These are phyloP conservation scores for Hemisphaericaspora subhashii DNA, from an alignment of 1,139 yeast species.

Conservation along the genomic window DNA sequence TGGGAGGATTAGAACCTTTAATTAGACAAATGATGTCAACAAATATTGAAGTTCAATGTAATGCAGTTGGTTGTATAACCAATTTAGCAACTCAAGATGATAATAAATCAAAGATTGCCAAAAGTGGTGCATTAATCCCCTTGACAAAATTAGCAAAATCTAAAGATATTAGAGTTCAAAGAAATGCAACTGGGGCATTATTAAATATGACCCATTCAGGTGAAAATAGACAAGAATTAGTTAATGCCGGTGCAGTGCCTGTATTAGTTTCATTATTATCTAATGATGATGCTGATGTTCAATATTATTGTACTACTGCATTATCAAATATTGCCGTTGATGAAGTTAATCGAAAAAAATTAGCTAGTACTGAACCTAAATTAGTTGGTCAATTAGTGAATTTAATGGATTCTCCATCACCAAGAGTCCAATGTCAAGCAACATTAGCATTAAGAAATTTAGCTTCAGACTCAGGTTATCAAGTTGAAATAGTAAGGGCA, in stretches of 20 bases:
- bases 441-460: constrained; percentile 92
- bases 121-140: constrained; percentile 95
- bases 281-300: constrained; percentile 92
- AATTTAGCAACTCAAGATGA: constrained; percentile 98
- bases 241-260: constrained; percentile 97
- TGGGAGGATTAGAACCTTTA: constrained; percentile 96
- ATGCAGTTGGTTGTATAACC: constrained; percentile 98
- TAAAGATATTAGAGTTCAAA: constrained; percentile 91
- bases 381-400: constrained; percentile 83
- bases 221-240: constrained; percentile 94
- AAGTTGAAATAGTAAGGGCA: constrained; percentile 90
- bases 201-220: constrained; percentile 97
- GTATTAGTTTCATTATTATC: constrained; percentile 87
- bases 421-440: constrained; percentile 97
- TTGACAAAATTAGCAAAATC: constrained; percentile 91
- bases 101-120: constrained; percentile 92
- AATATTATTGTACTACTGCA: constrained; percentile 97
- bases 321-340: constrained; percentile 96
- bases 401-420: constrained; percentile 88
- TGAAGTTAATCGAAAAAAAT: constrained; percentile 81
- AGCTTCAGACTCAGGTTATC: constrained; percentile 92
- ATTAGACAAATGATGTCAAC: constrained; percentile 97
- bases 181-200: constrained; percentile 97
- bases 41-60: constrained; percentile 97
- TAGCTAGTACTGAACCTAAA: constrained; percentile 93